phyloP scores from a whole-genome alignment of 495 filamentous ascomycete genomes.

The Penicillium daleae region DNA sequence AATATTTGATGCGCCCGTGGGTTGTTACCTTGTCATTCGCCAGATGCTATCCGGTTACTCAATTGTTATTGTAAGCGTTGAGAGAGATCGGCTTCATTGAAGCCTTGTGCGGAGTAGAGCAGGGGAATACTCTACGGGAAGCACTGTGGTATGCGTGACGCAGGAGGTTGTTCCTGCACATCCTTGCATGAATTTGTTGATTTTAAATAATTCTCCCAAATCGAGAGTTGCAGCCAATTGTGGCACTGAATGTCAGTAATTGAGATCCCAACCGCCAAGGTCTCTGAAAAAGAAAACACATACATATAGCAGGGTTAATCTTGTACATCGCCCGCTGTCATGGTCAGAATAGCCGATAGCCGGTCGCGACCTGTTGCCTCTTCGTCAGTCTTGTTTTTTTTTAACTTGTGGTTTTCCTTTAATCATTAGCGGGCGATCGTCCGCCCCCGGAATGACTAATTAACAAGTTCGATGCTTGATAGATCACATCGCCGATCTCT shows the following conservation, averaged over 20 bases:
- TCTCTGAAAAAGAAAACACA: neutral
- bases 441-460: neutral
- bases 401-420: neutral
- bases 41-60: neutral
- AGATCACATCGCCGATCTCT: conserved; percentile 13
- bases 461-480: neutral
- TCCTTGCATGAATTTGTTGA: conserved; percentile 17
- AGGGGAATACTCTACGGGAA: conserved; percentile 1
- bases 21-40: conserved; percentile 1
- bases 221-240: neutral
- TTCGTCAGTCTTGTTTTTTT: neutral
- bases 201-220: conserved; percentile 3
- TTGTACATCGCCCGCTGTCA: neutral
- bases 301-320: neutral
- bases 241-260: neutral
- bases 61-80: neutral
- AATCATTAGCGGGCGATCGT: neutral
- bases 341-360: neutral
- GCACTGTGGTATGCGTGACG: conserved; percentile 4
- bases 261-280: neutral
- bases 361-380: neutral
- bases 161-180: conserved; percentile 13
- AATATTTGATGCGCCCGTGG: conserved; percentile 1
- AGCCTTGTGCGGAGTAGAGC: conserved; percentile 1
- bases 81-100: conserved; percentile 2